Conservation (phyloP, 2,329 filamentous ascomycete species). For the Xylariales sp. region DNA sequence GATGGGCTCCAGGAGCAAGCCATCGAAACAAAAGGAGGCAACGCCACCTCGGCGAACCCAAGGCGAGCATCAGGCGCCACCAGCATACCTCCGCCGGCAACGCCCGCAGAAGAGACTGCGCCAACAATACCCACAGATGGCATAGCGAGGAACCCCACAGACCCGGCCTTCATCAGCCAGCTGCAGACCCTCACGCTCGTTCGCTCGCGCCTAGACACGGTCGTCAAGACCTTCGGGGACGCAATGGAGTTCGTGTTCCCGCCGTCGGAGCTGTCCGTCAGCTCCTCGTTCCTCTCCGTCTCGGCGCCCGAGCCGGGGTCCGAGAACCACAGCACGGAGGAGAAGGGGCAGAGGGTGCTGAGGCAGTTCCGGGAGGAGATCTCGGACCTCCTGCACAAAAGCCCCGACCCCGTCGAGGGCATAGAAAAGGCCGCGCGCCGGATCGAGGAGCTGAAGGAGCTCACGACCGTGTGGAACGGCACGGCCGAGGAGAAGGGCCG, state of each 20-base stretch:
- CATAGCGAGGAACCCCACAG: conserved; percentile 37
- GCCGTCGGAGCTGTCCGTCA: conserved; percentile 85
- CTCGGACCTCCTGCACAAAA: conserved; percentile 68
- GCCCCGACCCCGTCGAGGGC: conserved; percentile 71
- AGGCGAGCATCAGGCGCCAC: conserved; percentile 43
- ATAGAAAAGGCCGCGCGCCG: conserved; percentile 78
- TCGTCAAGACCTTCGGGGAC: conserved; percentile 91
- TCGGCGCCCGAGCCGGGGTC: conserved; percentile 82
- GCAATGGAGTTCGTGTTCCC: conserved; percentile 96
- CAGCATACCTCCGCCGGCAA: conserved; percentile 39
- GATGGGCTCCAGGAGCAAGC: conserved; percentile 55
- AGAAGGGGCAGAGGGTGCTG: conserved; percentile 86
- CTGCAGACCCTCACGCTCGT: conserved; percentile 86
- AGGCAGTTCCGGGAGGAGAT: conserved; percentile 79
- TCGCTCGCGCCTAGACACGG: conserved; percentile 83
- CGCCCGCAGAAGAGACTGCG: conserved; percentile 12
- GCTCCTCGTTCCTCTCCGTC: conserved; percentile 88
- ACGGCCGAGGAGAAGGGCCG: conserved; percentile 93
- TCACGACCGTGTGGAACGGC: conserved; percentile 91
- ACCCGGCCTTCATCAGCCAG: conserved; percentile 77
- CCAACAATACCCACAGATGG: conserved; percentile 19
- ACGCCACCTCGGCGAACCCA: conserved; percentile 20
- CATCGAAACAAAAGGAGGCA: conserved; percentile 33
- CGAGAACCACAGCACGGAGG: conserved; percentile 75
- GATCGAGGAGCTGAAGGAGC: conserved; percentile 80